Evolutionary conservation across 371 early-diverging fungal genomes (phyloP).

Genomic region (Lichtheimia corymbifera): DNA sequence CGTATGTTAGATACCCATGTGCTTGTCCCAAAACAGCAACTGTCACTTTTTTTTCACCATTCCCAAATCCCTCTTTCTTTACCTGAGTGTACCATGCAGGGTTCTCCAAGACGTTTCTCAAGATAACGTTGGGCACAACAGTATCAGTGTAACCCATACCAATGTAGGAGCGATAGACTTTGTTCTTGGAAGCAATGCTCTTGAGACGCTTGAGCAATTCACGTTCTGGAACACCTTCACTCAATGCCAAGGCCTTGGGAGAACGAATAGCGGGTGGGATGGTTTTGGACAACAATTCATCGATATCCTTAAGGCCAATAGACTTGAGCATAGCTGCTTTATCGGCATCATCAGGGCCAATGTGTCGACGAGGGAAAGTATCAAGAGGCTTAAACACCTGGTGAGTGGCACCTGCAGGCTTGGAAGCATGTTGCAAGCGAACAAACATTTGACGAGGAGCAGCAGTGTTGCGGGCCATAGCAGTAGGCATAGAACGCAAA

Average conservation of each 20-base stretch:
- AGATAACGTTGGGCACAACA: conserved; percentile 90
- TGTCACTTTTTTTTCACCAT: not conserved
- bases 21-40: not conserved
- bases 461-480: not conserved
- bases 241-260: conserved; percentile 63
- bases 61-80: conserved; percentile 10
- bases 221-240: conserved; percentile 75
- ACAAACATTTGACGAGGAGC: conserved; percentile 9
- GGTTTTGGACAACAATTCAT: conserved; percentile 79
- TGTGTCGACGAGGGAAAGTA: conserved; percentile 86
- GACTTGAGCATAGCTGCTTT: conserved; percentile 78
- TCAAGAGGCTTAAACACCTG: conserved; percentile 62
- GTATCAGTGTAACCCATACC: conserved; percentile 95
- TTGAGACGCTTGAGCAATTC: conserved; percentile 81
- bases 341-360: conserved; percentile 79
- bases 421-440: conserved; percentile 36
- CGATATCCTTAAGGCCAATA: conserved; percentile 76
- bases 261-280: conserved; percentile 86
- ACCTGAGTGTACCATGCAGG: conserved; percentile 97
- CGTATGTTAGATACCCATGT: conserved; percentile 5
- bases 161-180: conserved; percentile 87
- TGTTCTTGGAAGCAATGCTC: conserved; percentile 86
- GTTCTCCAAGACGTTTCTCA: conserved; percentile 95
- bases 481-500: not conserved
- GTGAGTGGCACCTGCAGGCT: conserved; percentile 31